Evolutionary conservation across 805 yeast species (phyloP), one percentile per base, ranked within the genome.

Genomic region (Nakazawaea ernobii): DNA sequence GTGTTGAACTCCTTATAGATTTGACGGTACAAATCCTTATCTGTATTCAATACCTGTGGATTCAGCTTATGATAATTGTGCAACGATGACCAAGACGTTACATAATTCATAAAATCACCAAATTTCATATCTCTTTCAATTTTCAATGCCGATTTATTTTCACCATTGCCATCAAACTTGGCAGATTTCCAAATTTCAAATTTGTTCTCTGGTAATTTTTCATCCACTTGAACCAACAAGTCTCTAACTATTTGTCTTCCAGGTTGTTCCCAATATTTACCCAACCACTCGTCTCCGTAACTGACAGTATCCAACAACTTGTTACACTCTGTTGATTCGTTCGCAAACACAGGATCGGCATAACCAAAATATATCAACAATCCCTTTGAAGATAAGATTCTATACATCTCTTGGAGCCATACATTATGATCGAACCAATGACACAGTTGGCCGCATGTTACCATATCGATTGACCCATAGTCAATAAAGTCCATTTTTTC

Each of bases 231-330:
- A 13, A 52, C 56, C 52, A 75, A 70, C 49, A 71, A 57, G 6
- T 66, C 52, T 44, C 82, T 66, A 32, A 91, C 62, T 11, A 75
- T 65, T 6, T 58, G 46, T 42, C 95, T 69, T 0, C 97, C 97
- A 0, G 95, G 94, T 54, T 84, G 85, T 56, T 87, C 86, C 97
- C 97, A 91, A 59, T 79, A 79, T 0, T 82, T 80, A 0, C 91
- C 91, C 40, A 84, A 60, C 39, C 58, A 66, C 2, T 62, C 58
- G 0, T 74, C 68, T 42, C 68, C 71, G 52, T 77, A 77, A 6
- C 65, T 68, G 42, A 68, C 62, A 37, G 69, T 63, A 38, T 62
- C 56, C 42, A 79, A 72, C 6, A 84, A 59, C 36, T 71, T 69
- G 52, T 84, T 82, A 1, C 86, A 82, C 37, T 68, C 68, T n/a